Evolutionary conservation across 257 asterid species (phyloP).

Genomic region (Nicotiana sylvestris): DNA sequence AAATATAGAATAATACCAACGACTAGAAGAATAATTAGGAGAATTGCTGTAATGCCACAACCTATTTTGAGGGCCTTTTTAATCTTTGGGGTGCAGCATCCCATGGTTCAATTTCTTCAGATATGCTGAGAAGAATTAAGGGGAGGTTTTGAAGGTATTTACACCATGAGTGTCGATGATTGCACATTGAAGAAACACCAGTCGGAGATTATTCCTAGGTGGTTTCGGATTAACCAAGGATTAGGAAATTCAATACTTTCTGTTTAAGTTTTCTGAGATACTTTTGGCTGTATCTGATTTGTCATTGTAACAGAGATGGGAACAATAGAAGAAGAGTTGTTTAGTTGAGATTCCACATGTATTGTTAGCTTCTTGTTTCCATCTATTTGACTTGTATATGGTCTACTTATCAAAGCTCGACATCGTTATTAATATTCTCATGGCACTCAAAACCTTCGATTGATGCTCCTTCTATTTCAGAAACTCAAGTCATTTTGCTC

Average conservation of each 20-base stretch:
- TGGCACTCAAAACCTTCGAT: neutral
- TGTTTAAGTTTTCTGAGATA: neutral
- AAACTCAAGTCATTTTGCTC: neutral
- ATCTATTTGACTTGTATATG: neutral
- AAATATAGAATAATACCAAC: conserved; percentile 26
- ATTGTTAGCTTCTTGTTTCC: neutral
- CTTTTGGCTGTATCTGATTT: neutral
- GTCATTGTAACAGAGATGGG: neutral
- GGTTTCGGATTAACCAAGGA: neutral
- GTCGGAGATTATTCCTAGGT: conserved; percentile 2
- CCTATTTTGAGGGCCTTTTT: conserved; percentile 42
- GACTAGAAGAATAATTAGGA: conserved; percentile 17
- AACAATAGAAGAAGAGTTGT: neutral
- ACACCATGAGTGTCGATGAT: neutral
- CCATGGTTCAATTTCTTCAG: conserved; percentile 7
- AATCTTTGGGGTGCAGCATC: conserved; percentile 1
- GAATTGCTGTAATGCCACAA: conserved; percentile 17
- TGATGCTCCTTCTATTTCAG: neutral
- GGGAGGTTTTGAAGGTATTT: neutral
- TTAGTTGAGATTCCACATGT: neutral
- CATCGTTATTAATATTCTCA: neutral
- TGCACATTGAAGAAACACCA: neutral
- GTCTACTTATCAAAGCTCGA: neutral
- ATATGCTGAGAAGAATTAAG: neutral
- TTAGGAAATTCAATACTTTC: neutral